Evolutionary conservation across 2,329 filamentous ascomycete genomes (phyloP), one percentile per base, ranked within the genome.

Genomic region (Corniculantispora saksenae): DNA sequence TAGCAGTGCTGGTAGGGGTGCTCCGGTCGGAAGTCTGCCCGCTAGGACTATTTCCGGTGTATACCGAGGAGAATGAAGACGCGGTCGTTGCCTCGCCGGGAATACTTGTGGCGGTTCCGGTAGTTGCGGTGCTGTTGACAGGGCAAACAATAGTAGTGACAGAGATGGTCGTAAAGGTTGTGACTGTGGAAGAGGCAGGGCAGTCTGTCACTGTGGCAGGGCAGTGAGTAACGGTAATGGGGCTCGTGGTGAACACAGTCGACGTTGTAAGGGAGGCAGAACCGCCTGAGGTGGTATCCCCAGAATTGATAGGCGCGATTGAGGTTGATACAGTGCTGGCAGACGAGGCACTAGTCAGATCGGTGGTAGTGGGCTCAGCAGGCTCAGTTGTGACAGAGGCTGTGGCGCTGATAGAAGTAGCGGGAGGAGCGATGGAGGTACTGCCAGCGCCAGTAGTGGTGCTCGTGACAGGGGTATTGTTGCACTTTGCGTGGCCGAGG

Each of bases 401-500:
- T 4, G 38, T 43, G 17, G 38, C 38, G 38, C 38, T 43, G 38
- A 13, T 10, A 7, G 38, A 43, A 43, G 38, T 43, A 13, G 38
- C 38, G 17, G 38, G 38, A 43, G 38, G 38, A 13, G 38, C 38
- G 38, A 13, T 43, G 17, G 38, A 43, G 12, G 38, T 43, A 13
- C 38, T 43, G 38, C 38, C 38, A 3, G 38, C 17, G 38, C 38
- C 38, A 43, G 38, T 10, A 43, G 38, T 43, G 38, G 38, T 43
- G 38, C 8, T 43, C 38, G 38, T 43, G 38, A 43, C 38, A 43
- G 38, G 38, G 12, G 4, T 43, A 13, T 13, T 43, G 35, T 61
- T 43, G 63, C 63, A 65, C n/a, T 65, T 56, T 10, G 57, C 57
- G 15, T 47, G 15, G 10, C 63, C 53, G 5, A 65, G 25, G 17